Evolutionary conservation across 1,284 basidiomycete species (phyloP), one percentile per base, ranked within the genome.

Genomic region (Ustilago cynodontis): DNA sequence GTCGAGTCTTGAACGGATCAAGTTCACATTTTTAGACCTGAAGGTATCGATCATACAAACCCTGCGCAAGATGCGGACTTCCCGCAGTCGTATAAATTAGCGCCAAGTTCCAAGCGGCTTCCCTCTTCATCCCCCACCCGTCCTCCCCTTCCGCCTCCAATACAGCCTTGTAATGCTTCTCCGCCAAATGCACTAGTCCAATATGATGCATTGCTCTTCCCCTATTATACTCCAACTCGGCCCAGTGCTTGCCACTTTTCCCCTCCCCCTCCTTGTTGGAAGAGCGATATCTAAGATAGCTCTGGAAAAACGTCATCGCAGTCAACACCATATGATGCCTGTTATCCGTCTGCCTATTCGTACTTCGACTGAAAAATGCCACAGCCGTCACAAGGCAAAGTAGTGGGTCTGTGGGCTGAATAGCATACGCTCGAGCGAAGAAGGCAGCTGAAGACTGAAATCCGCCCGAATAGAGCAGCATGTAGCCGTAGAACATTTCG

Each of bases 341-440:
- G 85, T 99, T 98, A 87, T 98, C 96, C 7, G 93, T 92, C 85
- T 98, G 95, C 11, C 96, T 90, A 79, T 96, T 94, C 90, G 94
- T 94, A 0, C 94, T 92, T 39, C 96, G 90, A 10, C 94, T 93
- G 37, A 96, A 88, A 50, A 93, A 97, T 0, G 93, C 92, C 41
- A 95, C 91, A 0, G 92, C 92, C 7, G 96, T 88, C 37, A 89
- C 91, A 16, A 99, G 88, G 82, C 92, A 94, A 20, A 97, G 88
- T 84, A 97, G 88, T 0, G 95, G 93, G 84, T 98, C 94, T 29
- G 93, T 89, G 0, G 91, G 92, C 71, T 91, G 92, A 70, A 93
- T 89, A 70, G 95, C 94, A 85, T 93, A 94, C 0, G 94, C 94
- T 75, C 95, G 92, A 39, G 95, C 86, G 41, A 96, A 88, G 83